Base-by-base conservation (phyloP, 2,329 filamentous ascomycete genomes). In the Apiospora phragmitis region DNA sequence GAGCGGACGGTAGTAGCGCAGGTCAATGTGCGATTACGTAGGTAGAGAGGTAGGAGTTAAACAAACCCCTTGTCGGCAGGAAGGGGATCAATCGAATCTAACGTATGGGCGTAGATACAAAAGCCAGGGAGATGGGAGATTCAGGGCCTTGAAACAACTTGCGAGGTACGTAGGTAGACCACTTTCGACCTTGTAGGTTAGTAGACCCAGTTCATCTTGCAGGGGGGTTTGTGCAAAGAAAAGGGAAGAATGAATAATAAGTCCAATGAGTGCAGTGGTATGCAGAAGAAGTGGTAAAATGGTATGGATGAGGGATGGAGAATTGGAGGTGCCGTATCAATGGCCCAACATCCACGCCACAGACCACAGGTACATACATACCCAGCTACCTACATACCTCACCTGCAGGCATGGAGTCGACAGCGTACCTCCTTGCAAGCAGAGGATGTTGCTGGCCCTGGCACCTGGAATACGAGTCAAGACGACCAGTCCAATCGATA, bases 1-100 rank as follows among this genome's bases (percentile, higher is more conserved):
- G 32, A 62, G 55, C 32, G 55, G 55, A n/a, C 55, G 55, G 55
- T 62, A 62, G 55, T 62, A 62, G 55, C 55, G 55, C 29, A 62
- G 18, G 9, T 62, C 55, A 8, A 62, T 14, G 55, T 38, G 55
- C 55, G 18, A 62, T 62, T 62, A 62, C 55, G 55, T 38, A 62
- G 55, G 51, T 35, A 59, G 49, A 59, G 24, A n/a, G 24, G 35
- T 21, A 7, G 51, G 51, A 24, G 29, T 59, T 21, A 59, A 59
- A 21, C 9, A 49, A 47, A 47, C 11, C 21, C 43, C 43, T 32
- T 35, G 51, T 32, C 43, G 21, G 43, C 9, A 47, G 6, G 9
- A 8, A n/a, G 9, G 21, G 43, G 43, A 47, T 47, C 18, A n/a
- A 47, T 47, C 21, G 18, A 47, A n/a, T 43, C 21, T 6, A 47